These are phyloP conservation scores for Calocybe cyanea DNA, from an alignment of 768 basidiomycete species.

Conservation along the genomic window DNA sequence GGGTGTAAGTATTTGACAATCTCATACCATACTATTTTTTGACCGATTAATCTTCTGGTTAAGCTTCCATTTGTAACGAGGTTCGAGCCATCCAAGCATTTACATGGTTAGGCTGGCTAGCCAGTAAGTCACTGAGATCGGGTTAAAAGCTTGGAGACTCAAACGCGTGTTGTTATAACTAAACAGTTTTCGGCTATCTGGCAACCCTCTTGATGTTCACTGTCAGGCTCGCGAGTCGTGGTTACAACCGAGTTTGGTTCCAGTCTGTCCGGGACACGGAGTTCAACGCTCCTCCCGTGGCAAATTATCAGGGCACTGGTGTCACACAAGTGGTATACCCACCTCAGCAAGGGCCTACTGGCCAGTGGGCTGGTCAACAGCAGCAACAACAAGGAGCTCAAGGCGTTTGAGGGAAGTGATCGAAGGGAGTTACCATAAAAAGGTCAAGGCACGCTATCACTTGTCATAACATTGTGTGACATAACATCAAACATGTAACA, in stretches of 20 bases:
- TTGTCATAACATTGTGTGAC: too few relatives aligned
- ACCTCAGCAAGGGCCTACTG: slow-evolving; percentile 8
- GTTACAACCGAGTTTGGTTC: slow-evolving; percentile 32
- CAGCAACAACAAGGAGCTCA: neutral
- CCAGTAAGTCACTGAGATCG: slow-evolving; percentile 27
- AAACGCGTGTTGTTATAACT: too few relatives aligned
- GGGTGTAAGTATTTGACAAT: slow-evolving; percentile 5
- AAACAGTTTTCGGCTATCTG: slow-evolving; percentile 35
- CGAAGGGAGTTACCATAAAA: too few relatives aligned
- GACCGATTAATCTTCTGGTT: slow-evolving; percentile 1
- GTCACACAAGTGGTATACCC: slow-evolving; percentile 6
- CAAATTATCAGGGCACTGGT: slow-evolving; percentile 8
- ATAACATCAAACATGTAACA: too few relatives aligned
- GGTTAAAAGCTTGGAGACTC: neutral
- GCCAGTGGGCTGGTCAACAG: slow-evolving; percentile 12
- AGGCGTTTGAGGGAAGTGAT: too few relatives aligned
- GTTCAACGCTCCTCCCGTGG: slow-evolving; percentile 23
- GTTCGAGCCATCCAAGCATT: slow-evolving; percentile 39
- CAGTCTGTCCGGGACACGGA: slow-evolving; percentile 30
- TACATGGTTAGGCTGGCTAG: slow-evolving; percentile 39
- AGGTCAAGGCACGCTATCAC: too few relatives aligned
- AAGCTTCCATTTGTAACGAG: slow-evolving; percentile 31
- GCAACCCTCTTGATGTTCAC: slow-evolving; percentile 25
- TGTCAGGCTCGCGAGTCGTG: slow-evolving; percentile 26
- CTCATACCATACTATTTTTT: neutral